Percentiles rank a stretch among this genome's conserved stretches.
phyloP scores from a whole-genome alignment of 305 asterid species.

The Stenogyne calaminthoides region DNA sequence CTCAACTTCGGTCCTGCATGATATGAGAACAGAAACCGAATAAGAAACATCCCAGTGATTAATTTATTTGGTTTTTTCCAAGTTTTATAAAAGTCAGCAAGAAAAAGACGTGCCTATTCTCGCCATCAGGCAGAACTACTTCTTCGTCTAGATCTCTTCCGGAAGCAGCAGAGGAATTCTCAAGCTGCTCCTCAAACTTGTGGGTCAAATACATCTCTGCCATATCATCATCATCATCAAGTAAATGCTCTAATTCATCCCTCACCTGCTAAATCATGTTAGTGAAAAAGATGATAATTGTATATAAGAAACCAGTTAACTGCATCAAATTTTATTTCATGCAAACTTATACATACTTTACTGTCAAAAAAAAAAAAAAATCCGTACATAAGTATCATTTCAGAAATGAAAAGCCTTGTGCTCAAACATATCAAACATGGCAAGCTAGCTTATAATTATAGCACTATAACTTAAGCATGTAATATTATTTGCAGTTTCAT shows the following conservation, averaged over 20 bases:
- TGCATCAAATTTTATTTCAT: too few species aligned
- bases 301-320: too few species aligned
- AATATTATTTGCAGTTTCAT: too few species aligned
- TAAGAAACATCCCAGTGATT: neutral
- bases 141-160: constrained; percentile 48
- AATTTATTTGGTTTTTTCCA: too few species aligned
- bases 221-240: constrained; percentile 95
- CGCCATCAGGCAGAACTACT: constrained; percentile 37
- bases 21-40: neutral
- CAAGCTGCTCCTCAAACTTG: constrained; percentile 59
- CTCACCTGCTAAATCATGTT: constrained; percentile 49
- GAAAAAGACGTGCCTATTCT: constrained; percentile 40
- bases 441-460: too few species aligned
- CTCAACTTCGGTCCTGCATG: constrained; percentile 50
- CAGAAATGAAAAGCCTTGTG: too few species aligned
- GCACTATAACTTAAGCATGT: too few species aligned
- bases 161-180: constrained; percentile 57
- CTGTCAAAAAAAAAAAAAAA: too few species aligned
- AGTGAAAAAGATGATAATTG: neutral
- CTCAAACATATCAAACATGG: too few species aligned
- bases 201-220: constrained; percentile 94
- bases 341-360: too few species aligned
- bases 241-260: constrained; percentile 78
- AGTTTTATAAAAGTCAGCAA: too few species aligned
- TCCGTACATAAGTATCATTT: too few species aligned